Evolutionary conservation across 2,329 filamentous ascomycete genomes (phyloP).

Genomic region (Aspergillus udagawae): DNA sequence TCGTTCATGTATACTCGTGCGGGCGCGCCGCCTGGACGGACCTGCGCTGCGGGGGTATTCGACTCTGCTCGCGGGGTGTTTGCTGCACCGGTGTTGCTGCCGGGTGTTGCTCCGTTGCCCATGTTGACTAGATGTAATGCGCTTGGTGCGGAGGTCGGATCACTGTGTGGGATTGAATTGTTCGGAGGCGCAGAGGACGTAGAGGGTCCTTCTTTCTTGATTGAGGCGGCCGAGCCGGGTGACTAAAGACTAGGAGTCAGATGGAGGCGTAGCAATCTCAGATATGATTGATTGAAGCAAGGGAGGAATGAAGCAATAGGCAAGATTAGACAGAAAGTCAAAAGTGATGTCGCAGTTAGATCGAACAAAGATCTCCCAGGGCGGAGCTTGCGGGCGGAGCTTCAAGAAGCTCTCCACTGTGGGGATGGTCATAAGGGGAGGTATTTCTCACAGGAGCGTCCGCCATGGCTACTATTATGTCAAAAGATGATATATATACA

Average conservation of each 20-base stretch:
- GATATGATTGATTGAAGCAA: neutral
- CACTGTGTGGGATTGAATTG: neutral
- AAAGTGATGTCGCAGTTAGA: neutral
- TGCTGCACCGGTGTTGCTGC: conserved; percentile 16
- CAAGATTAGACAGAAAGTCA: neutral
- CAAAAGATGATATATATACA: neutral
- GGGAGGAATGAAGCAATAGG: neutral
- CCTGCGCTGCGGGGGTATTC: conserved; percentile 52
- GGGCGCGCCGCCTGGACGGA: conserved; percentile 63
- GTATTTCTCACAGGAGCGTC: neutral
- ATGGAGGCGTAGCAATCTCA: neutral
- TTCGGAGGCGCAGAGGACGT: neutral
- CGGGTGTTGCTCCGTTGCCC: conserved; percentile 11
- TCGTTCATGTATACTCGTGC: conserved; percentile 68
- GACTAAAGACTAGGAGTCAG: neutral
- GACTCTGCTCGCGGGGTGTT: conserved; percentile 26
- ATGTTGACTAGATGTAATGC: conserved; percentile 10
- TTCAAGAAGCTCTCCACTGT: neutral
- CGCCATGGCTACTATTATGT: neutral
- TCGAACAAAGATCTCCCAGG: neutral
- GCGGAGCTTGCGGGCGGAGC: conserved; percentile 1
- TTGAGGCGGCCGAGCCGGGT: neutral
- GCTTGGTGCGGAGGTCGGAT: neutral
- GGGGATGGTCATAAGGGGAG: neutral
- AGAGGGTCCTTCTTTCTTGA: neutral